A percentile compares a stretch with the other conserved stretches of the same genome.
phyloP scores from a whole-genome alignment of 73 alveolate genomes.

The Paramecium bursaria region DNA sequence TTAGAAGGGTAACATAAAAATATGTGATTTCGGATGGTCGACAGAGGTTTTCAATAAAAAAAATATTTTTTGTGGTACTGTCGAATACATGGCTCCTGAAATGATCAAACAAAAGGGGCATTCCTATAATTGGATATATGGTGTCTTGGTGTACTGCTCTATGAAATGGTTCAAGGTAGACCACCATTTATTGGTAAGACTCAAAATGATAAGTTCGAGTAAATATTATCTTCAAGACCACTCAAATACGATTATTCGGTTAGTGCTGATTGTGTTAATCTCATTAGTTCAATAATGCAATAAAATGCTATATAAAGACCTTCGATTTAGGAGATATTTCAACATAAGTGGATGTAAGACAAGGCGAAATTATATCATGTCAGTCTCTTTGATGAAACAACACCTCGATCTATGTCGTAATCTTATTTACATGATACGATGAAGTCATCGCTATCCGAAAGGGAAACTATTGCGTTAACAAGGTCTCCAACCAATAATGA shows the following conservation, averaged over 20 bases:
- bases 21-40: slow-evolving; percentile 91
- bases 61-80: slow-evolving; percentile 76
- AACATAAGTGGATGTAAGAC: slow-evolving; percentile 49
- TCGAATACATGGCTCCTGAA: slow-evolving; percentile 83
- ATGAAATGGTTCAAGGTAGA: slow-evolving; percentile 72
- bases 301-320: slow-evolving; percentile 62
- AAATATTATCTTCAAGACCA: slow-evolving; percentile 16
- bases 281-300: slow-evolving; percentile 29
- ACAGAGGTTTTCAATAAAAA: slow-evolving; percentile 66
- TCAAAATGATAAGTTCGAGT: slow-evolving; percentile 36
- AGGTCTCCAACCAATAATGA: no score
- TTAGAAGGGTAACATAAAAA: slow-evolving; percentile 70
- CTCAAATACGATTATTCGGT: slow-evolving; percentile 23
- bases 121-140: slow-evolving; percentile 62
- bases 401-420: no score
- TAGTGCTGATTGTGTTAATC: slow-evolving; percentile 5
- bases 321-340: slow-evolving; percentile 11
- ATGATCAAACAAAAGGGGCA: slow-evolving; percentile 64
- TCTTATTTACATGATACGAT: no score
- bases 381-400: background rate
- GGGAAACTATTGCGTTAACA: no score
- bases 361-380: background rate
- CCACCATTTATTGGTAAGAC: slow-evolving; percentile 70
- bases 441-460: no score
- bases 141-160: slow-evolving; percentile 71